These are phyloP conservation scores for Yarrowia sp. DNA, from an alignment of 805 yeast genomes.

Conservation along the genomic window DNA sequence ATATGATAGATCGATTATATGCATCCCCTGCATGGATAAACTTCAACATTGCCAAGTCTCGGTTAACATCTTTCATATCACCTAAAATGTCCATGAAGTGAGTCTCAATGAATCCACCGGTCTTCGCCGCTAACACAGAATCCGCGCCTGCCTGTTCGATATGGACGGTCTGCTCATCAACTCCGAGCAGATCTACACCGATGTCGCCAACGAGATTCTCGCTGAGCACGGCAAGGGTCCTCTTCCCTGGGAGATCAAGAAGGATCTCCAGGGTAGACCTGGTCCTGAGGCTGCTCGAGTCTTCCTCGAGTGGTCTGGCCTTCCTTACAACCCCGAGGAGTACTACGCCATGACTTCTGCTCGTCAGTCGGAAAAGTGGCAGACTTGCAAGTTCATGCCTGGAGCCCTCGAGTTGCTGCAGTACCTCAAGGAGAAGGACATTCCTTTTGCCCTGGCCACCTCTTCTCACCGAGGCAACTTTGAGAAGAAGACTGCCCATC, in stretches of 20 bases:
- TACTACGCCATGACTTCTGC: slow-evolving; percentile 59
- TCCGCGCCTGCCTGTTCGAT: slow-evolving; percentile 77
- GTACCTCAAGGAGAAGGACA: slow-evolving; percentile 56
- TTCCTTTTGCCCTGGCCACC: slow-evolving; percentile 92
- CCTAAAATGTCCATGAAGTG: slow-evolving; percentile 5
- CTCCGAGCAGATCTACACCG: slow-evolving; percentile 91
- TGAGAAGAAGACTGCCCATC: slow-evolving; percentile 74
- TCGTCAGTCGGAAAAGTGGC: slow-evolving; percentile 68
- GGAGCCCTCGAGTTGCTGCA: slow-evolving; percentile 79
- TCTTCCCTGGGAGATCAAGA: slow-evolving; percentile 86
- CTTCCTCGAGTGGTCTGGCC: slow-evolving; percentile 69
- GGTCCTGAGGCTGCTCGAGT: slow-evolving; percentile 74
- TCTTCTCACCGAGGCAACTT: slow-evolving; percentile 72
- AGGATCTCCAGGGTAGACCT: slow-evolving; percentile 88
- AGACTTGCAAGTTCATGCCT: slow-evolving; percentile 69
- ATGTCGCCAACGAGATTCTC: slow-evolving; percentile 70
- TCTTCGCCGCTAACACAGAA: slow-evolving; percentile 39
- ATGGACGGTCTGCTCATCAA: slow-evolving; percentile 95
- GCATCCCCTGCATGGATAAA: slow-evolving; percentile 35
- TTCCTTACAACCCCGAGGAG: slow-evolving; percentile 74
- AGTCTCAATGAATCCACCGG: background rate
- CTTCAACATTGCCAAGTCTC: slow-evolving; percentile 17
- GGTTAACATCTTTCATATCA: slow-evolving; percentile 14
- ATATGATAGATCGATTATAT: background rate
- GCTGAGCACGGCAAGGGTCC: slow-evolving; percentile 76